Base-by-base conservation (phyloP, 352 stramenopile genomes). In the Globisporangium lucens region DNA sequence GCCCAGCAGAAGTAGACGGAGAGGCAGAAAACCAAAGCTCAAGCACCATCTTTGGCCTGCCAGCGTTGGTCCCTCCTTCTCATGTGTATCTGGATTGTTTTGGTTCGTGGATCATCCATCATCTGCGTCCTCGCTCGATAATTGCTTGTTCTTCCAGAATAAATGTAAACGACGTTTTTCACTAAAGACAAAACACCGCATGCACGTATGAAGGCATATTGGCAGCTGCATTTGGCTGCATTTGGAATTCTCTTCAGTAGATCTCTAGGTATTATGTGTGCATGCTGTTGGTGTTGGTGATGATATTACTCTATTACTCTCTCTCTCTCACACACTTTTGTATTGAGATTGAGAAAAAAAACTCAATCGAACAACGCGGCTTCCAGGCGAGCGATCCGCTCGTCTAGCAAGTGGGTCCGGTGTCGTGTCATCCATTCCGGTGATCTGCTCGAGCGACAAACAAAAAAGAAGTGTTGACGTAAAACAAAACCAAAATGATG, bases 401-500 rank as follows among this genome's bases (percentile, higher is more conserved):
- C 76, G 35, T 85, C 78, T 0, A 85, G 33, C 10, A 83, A 27
- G 49, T 82, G 75, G 29, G 35, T 71, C 5, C 74, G 69, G 53
- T 83, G 74, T 20, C 70, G 72, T 7, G 63, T 49, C 78, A 83
- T 85, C 78, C 78, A 85, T 38, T 85, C 78, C 0, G 67, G 74
- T 2, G 78, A 83, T 7, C 78, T 85, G 30, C 22, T 33, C 43
- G 17, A 51, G 57, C 43, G 4, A 63, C 2, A 59, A 56, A 10
- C 8, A 9, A 71, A 15, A 56, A 17, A 5, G 3, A 6, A 20
- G 15, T 29, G 30, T 46, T 46, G 55, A 49, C 56, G 10, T 46
- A 20, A 61, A 61, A 22, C 46, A 46, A 38, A 33, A 33, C 27
- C 27, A 17, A 46, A 33, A 52, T 46, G 36, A 35, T 55, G 20